Conservation (phyloP, 73 alveolate species). For the Tetrahymena thermophila region DNA sequence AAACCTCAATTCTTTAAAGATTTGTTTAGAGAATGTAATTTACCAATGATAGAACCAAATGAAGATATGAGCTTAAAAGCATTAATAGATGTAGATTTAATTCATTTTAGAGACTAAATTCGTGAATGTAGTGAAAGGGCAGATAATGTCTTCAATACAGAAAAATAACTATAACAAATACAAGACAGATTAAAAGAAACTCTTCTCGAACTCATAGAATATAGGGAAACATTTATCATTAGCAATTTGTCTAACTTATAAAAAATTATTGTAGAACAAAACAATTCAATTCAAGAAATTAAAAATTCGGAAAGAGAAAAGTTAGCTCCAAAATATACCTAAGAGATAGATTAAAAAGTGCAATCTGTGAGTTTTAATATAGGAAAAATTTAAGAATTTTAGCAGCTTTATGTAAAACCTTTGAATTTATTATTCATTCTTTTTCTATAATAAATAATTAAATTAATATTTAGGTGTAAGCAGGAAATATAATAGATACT, state of each 20-base stretch:
- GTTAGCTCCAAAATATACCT: not conserved
- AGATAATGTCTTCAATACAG: not conserved
- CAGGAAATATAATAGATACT: not conserved
- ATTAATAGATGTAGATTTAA: not conserved
- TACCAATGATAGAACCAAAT: not conserved
- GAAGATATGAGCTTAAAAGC: not conserved
- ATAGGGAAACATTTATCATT: not conserved
- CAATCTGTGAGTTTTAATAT: not conserved
- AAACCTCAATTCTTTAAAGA: not conserved
- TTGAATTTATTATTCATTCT: not conserved
- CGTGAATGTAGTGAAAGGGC: not conserved
- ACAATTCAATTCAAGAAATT: not conserved
- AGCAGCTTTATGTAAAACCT: not conserved
- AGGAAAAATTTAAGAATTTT: not conserved
- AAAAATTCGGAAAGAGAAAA: not conserved
- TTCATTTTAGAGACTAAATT: not conserved
- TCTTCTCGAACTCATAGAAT: not conserved
- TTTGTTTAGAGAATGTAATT: not conserved
- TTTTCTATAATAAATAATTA: not conserved
- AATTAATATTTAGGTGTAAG: not conserved
- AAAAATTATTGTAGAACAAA: not conserved
- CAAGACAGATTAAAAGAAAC: not conserved
- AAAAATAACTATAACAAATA: not conserved
- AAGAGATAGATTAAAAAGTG: not conserved
- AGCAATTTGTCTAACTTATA: not conserved